Evolutionary conservation across 371 early-diverging fungal genomes (phyloP).

Genomic region (Lichtheimia corymbifera): DNA sequence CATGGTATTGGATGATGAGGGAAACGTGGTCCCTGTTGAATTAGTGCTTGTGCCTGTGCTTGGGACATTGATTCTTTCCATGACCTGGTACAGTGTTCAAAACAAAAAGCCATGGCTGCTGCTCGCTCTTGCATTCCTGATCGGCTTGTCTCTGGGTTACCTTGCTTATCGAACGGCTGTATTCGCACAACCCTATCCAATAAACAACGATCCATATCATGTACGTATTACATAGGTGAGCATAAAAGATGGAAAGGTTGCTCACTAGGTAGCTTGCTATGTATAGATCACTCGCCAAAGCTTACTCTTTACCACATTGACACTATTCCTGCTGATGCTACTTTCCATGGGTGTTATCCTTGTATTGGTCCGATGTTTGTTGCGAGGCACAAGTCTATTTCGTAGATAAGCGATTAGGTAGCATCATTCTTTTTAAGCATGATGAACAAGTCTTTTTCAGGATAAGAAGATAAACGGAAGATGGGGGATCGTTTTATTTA

Average conservation of each 20-base stretch:
- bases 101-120: constrained; percentile 11
- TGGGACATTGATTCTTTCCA: constrained; percentile 11
- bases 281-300: constrained; percentile 1
- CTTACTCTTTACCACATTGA: neutral
- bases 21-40: constrained; percentile 14
- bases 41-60: constrained; percentile 8
- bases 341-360: no score
- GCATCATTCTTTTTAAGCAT: no score
- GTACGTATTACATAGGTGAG: constrained; percentile 8
- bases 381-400: no score
- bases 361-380: no score
- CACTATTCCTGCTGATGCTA: no score
- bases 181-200: constrained; percentile 14
- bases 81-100: constrained; percentile 8
- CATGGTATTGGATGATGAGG: constrained; percentile 6
- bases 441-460: no score
- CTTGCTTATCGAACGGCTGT: constrained; percentile 23
- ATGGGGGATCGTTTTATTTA: no score
- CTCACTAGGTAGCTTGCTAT: neutral
- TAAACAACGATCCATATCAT: constrained; percentile 20
- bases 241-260: no score
- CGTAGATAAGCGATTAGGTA: no score
- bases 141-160: constrained; percentile 16
- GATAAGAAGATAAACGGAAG: no score
- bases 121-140: neutral